These are phyloP conservation scores for Paecilomyces fulvus DNA, from an alignment of 2,329 filamentous ascomycete genomes.

Conservation along the genomic window DNA sequence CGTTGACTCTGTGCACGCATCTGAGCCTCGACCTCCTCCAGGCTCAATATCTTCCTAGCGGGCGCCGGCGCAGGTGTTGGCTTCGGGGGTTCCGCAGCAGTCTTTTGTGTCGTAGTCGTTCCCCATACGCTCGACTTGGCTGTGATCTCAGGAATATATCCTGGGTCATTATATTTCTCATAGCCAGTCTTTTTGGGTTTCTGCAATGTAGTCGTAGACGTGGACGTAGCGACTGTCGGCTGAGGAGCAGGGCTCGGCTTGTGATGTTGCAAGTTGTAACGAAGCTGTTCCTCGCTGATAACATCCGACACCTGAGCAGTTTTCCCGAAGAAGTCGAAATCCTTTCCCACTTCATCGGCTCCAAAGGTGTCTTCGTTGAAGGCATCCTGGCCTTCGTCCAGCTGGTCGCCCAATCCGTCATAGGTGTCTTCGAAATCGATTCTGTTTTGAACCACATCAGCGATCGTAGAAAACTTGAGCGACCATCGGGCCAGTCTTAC, in stretches of 20 bases:
- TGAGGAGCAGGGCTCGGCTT: conserved; percentile 38
- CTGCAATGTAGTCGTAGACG: conserved; percentile 23
- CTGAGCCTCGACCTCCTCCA: conserved; percentile 93
- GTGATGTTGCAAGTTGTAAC: conserved; percentile 68
- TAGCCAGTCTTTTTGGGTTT: conserved; percentile 73
- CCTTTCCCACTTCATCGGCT: conserved; percentile 61
- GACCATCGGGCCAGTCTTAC: conserved; percentile 39
- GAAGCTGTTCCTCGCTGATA: conserved; percentile 83
- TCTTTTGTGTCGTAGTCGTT: conserved; percentile 44
- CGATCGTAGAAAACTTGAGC: background rate
- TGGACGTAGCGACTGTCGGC: conserved; percentile 28
- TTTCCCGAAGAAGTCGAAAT: conserved; percentile 94
- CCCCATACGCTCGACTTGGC: conserved; percentile 94
- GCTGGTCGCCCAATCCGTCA: conserved; percentile 81
- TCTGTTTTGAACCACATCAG: conserved; percentile 29
- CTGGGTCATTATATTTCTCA: conserved; percentile 78
- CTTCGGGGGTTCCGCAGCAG: conserved; percentile 10
- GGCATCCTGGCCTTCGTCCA: conserved; percentile 85
- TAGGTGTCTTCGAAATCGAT: conserved; percentile 96
- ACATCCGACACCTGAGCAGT: conserved; percentile 80
- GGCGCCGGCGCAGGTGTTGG: conserved; percentile 21
- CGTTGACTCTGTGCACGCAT: conserved; percentile 61
- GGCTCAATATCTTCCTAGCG: conserved; percentile 75
- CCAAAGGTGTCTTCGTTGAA: conserved; percentile 97
- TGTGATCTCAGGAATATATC: conserved; percentile 80